Base-by-base conservation (phyloP, 257 asterid species). In the Solanum paucissectum region DNA sequence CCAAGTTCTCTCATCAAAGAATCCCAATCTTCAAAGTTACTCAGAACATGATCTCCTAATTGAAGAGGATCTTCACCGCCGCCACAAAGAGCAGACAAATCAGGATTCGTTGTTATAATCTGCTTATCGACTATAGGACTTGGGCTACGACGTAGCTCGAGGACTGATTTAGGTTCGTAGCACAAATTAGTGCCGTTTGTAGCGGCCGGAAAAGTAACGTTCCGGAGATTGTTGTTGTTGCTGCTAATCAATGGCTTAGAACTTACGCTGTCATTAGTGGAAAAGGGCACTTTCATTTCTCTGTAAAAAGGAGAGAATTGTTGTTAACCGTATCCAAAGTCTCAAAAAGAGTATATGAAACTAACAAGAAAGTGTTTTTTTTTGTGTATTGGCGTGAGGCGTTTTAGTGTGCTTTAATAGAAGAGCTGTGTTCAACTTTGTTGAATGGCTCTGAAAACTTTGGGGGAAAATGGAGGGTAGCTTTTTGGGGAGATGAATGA, bases 231-330 rank as follows among this genome's bases (percentile, higher is more conserved):
- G 27, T 40, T 86, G 88, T 86, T 89, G 88, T 18, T 23, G 60
- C 38, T 68, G 77, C n/a, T 84, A 46, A 85, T n/a, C 36, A 32
- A 74, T 14, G 93, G 87, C 76, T 92, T 94, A 32, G 92, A 44
- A 85, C 72, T 88, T 83, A 86, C 87, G 83, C 88, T 89, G 40
- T 91, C 92, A 75, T 90, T 90, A 36, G 91, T 88, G 85, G 97
- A 91, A 91, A 96, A 95, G 94, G 98, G 96, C 83, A 94, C 94
- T 94, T 95, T 96, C 99, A 96, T 96, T 90, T 92, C 98, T 93
- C 84, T 92, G 87, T 23, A 60, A 64, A 84, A 66, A 36, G 66
- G 13, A 49, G 74, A 46, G 60, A 46, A 12, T 37, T 36, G 69
- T n/a, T 88, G 69, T 69, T 84, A 90, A 74, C 87, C 36, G 83